Conservation (phyloP, 2,329 filamentous ascomycete genomes). For the Pseudogymnoascus sp. region DNA sequence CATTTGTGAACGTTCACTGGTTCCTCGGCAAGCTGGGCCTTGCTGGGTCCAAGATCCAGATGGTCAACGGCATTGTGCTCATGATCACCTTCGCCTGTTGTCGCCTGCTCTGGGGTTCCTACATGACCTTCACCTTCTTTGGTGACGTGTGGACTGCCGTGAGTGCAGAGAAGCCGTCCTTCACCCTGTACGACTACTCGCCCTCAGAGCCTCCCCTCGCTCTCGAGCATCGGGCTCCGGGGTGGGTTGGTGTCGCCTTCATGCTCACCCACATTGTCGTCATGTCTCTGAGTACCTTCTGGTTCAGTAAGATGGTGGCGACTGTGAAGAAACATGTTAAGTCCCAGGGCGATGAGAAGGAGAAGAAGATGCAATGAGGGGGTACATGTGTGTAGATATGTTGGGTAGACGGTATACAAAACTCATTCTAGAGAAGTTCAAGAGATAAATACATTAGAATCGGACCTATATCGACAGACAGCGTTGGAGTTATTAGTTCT, state of each 20-base stretch:
- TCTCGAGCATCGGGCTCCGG: slow-evolving; percentile 28
- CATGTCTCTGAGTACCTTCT: slow-evolving; percentile 70
- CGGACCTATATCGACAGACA: neutral
- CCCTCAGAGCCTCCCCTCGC: slow-evolving; percentile 33
- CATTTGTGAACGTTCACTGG: slow-evolving; percentile 82
- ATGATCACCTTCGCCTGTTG: slow-evolving; percentile 66
- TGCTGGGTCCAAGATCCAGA: slow-evolving; percentile 64
- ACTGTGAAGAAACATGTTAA: slow-evolving; percentile 1
- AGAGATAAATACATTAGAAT: neutral
- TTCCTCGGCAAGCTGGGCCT: slow-evolving; percentile 77
- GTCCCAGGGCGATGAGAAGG: neutral
- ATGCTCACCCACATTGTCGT: slow-evolving; percentile 62
- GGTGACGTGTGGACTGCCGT: slow-evolving; percentile 50
- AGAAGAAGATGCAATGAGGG: neutral
- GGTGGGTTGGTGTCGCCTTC: slow-evolving; percentile 62
- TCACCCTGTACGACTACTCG: slow-evolving; percentile 38
- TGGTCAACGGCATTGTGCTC: slow-evolving; percentile 69
- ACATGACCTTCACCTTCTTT: slow-evolving; percentile 60
- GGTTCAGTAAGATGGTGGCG: slow-evolving; percentile 75
- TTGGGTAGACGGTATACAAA: neutral
- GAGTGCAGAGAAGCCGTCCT: slow-evolving; percentile 33
- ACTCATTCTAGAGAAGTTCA: neutral
- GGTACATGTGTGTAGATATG: neutral
- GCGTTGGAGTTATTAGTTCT: neutral
- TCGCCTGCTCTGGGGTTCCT: slow-evolving; percentile 70